Conservation (phyloP, 2,329 filamentous ascomycete species). For the Exophiala sp. region DNA sequence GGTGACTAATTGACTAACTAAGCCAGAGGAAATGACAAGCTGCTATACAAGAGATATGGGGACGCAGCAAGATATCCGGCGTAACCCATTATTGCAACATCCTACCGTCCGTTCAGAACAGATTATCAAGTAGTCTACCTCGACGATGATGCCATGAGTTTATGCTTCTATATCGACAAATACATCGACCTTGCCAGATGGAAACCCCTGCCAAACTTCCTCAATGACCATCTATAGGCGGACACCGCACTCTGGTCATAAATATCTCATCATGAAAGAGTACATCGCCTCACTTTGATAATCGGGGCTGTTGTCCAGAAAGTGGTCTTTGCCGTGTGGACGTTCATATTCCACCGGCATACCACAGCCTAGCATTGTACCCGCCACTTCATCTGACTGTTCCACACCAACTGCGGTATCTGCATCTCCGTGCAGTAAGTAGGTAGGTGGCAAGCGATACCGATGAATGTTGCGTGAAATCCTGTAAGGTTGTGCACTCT, state of each 20-base stretch:
- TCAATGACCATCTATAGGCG: too few relatives aligned
- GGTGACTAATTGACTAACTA: too few relatives aligned
- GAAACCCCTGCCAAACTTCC: too few relatives aligned
- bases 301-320: background rate
- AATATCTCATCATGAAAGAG: slow-evolving; percentile 3
- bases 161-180: too few relatives aligned
- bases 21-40: too few relatives aligned
- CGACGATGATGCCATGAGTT: too few relatives aligned
- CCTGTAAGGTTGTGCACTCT: background rate
- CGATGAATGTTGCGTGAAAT: background rate
- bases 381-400: slow-evolving; percentile 3
- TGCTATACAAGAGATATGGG: too few relatives aligned
- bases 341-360: background rate
- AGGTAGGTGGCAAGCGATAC: background rate
- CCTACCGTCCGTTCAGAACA: too few relatives aligned
- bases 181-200: too few relatives aligned
- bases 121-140: too few relatives aligned
- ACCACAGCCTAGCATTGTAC: background rate
- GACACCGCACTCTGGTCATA: background rate
- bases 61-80: too few relatives aligned
- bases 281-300: background rate
- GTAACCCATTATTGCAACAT: too few relatives aligned
- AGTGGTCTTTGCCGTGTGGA: background rate
- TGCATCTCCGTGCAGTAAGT: slow-evolving; percentile 1
- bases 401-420: slow-evolving; percentile 4